Evolutionary conservation across 345 rosid genomes (phyloP), one percentile per base, ranked within the genome.

Genomic region (Limnanthes douglasii): DNA sequence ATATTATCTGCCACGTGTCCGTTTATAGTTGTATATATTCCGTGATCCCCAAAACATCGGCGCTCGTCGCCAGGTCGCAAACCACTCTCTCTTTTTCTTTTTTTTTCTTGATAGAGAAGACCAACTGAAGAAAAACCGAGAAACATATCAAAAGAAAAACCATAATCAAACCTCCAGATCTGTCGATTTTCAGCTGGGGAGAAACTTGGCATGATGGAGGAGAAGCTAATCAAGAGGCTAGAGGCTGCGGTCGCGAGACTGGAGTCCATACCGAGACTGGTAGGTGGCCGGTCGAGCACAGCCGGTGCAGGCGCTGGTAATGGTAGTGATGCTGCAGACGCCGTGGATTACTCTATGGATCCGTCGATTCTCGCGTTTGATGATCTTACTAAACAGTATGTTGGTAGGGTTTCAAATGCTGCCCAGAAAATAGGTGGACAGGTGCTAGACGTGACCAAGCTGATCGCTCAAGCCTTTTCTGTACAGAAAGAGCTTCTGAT

Each of bases 371-470:
- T 52, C 53, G 99, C 99, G 29, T 85, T 75, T 42, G 78, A 71
- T 9, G 93, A 78, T 61, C 49, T 81, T 46, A 69, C 64, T 43
- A 41, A 54, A 22, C 63, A 73, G 59, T 68, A 54, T 18, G 56
- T 74, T 3, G 64, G 67, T 42, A 75, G 69, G 74, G 74, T 64
- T 56, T 48, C 62, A 14, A 26, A 11, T 11, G 83, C 83, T 15
- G 94, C 96, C 5, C 83, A 73, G 78, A 81, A 73, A 61, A 84
- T 90, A 46, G 94, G 98, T 21, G 98, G 95, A 18, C 71, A 50
- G 58, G 98, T 84, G 50, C 63, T 72, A 31, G 84, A 72, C 24
- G 77, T 57, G 30, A 79, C 90, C 11, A 77, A 68, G 65, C 18
- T 88, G 34, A 44, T 88, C 14, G 60, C 48, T 5, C 68, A 79